A percentile compares a stretch with the other conserved stretches of the same genome.
phyloP scores from a whole-genome alignment of 2,329 filamentous ascomycete species.

The Cryphonectria japonica region DNA sequence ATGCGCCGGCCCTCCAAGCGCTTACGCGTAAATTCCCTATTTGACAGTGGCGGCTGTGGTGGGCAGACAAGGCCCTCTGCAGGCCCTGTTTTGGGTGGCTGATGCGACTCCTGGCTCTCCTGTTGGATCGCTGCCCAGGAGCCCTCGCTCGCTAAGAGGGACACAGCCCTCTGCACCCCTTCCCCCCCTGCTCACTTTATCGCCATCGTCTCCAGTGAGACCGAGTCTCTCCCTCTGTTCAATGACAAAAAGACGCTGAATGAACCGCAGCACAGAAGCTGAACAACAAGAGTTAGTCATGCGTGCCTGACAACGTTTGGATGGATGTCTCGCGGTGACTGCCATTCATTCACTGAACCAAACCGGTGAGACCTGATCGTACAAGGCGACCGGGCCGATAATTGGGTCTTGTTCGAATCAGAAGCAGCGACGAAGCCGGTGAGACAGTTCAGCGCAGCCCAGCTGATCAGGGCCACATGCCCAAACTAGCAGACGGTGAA shows the following conservation, averaged over 20 bases:
- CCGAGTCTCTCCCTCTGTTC: background rate
- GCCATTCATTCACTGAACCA: conserved; percentile 8
- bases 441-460: conserved; percentile 17
- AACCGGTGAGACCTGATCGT: conserved; percentile 26
- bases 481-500: conserved; percentile 10
- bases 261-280: conserved; percentile 15
- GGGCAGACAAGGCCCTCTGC: background rate
- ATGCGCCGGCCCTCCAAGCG: background rate
- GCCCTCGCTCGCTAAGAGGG: background rate
- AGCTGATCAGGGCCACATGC: conserved; percentile 22
- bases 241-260: background rate
- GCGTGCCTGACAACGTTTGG: background rate
- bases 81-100: background rate
- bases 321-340: conserved; percentile 7
- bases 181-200: background rate
- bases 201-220: background rate
- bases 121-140: background rate
- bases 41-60: conserved; percentile 11
- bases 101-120: conserved; percentile 1
- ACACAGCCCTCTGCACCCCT: background rate
- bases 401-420: conserved; percentile 15
- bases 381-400: conserved; percentile 16
- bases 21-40: conserved; percentile 4
- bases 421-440: conserved; percentile 1
- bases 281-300: background rate